Evolutionary conservation across 2,329 filamentous ascomycete genomes (phyloP).

Genomic region (Fusarium nodosum): DNA sequence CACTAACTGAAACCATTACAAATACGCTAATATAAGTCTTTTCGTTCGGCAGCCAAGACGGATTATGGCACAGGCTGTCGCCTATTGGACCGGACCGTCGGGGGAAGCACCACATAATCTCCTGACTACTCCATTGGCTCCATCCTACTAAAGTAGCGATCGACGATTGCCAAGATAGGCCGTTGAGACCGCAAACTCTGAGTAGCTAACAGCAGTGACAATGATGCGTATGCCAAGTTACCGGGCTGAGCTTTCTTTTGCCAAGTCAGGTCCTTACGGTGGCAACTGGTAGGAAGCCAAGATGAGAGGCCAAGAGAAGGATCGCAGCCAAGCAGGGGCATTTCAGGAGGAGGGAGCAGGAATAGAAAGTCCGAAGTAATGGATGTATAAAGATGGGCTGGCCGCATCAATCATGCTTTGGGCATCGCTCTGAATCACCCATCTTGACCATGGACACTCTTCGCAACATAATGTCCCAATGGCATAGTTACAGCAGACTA

Average conservation of each 20-base stretch:
- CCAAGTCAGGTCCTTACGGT: not conserved
- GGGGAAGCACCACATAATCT: not conserved
- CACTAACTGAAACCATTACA: too few relatives aligned
- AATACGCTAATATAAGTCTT: not conserved
- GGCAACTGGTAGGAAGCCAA: not conserved
- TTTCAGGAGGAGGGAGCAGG: not conserved
- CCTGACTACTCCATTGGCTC: not conserved
- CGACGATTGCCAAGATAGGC: not conserved
- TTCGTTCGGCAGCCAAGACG: constrained; percentile 3
- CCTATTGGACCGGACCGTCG: not conserved
- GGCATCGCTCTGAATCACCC: not conserved
- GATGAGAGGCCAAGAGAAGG: not conserved
- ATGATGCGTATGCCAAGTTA: not conserved
- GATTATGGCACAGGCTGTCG: not conserved
- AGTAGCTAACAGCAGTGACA: too few relatives aligned
- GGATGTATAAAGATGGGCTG: not conserved
- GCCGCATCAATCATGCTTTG: not conserved
- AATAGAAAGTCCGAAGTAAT: not conserved
- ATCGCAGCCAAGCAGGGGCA: not conserved
- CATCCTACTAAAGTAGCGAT: not conserved
- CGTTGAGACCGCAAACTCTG: not conserved
- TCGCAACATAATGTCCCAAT: not conserved
- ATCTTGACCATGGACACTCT: not conserved
- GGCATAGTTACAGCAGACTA: not conserved
- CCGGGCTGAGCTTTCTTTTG: not conserved